Evolutionary conservation across 768 basidiomycete genomes (phyloP), one percentile per base, ranked within the genome.

Genomic region (Amanita pseudoporphyria): DNA sequence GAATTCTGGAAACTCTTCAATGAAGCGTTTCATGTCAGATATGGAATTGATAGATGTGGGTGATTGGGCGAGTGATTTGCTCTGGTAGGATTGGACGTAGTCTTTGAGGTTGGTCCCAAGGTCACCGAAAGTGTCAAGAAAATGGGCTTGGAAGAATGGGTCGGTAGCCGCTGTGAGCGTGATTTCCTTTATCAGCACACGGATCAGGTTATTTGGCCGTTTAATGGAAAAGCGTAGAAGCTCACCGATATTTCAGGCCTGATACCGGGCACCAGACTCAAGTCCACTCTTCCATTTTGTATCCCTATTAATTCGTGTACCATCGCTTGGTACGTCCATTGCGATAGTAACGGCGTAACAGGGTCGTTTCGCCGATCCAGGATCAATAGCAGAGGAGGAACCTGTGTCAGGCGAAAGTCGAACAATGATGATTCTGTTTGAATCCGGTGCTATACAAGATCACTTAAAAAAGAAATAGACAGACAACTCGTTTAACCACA

Each of bases 241-340:
- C 78, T 54, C 58, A 88, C 94, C 60, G 82, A 78, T 48, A 98
- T 72, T 63, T 99, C 96, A 22, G 87, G 82, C 43, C 76, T 69
- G 38, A 93, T 85, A 56, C 90, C 93, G 12, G 91, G 91, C 31
- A 94, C 90, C 53, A 79, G 68, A 53, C 77, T 79, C 39, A 95
- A 66, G 60, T 90, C 82, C 3, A 98, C 93, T 51, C 96, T 77
- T 16, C 95, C 95, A 60, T 97, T 98, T 53, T 87, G 83, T 40
- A 99, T 96, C 2, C 88, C 86, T 6, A 98, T 67, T 12, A 96
- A 71, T 62, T 98, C 96, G 59, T 99, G 96, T 0, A 98, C 96
- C 94, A 98, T 97, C 1, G 95, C 96, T 63, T 98, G 95, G 67
- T 98, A 98, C 21, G 96, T 98, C 96, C 96, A 98, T 65, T 97